phyloP scores from a whole-genome alignment of 352 stramenopile genomes.

The Peronospora farinosa region DNA sequence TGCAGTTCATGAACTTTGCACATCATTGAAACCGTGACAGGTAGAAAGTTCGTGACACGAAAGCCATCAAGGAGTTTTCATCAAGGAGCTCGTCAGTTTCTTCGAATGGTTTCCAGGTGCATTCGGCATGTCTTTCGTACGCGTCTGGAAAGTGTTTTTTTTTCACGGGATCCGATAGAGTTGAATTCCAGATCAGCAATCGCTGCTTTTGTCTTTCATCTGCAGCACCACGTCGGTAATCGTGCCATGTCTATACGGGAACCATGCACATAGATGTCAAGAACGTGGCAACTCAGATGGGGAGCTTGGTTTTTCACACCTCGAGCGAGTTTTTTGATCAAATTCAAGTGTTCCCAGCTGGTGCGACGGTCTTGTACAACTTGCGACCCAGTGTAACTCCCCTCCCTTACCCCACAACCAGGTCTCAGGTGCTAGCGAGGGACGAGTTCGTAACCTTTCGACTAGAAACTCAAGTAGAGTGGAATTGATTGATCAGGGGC shows the following conservation, averaged over 20 bases:
- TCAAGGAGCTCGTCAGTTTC: no score
- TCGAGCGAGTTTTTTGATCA: neutral
- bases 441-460: neutral
- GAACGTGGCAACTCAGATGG: conserved; percentile 17
- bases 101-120: no score
- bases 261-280: conserved; percentile 7
- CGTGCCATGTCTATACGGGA: neutral
- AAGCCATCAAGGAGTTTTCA: no score
- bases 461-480: conserved; percentile 2
- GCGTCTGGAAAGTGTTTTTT: no score
- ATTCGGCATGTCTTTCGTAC: no score
- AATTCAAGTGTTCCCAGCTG: conserved; percentile 16
- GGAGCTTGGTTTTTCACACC: conserved; percentile 12
- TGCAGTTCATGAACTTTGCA: neutral
- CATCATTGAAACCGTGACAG: no score
- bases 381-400: conserved; percentile 2
- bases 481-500: conserved; percentile 4
- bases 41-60: no score
- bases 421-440: conserved; percentile 11
- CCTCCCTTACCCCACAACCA: conserved; percentile 6
- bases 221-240: no score
- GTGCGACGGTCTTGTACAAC: conserved; percentile 12
- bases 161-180: no score
- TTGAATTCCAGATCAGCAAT: no score
- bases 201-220: neutral